A percentile compares a stretch with the other conserved stretches of the same genome.
These are phyloP conservation scores for Ceratobasidium sp. DNA, from an alignment of 1,284 basidiomycete species.

Conservation along the genomic window DNA sequence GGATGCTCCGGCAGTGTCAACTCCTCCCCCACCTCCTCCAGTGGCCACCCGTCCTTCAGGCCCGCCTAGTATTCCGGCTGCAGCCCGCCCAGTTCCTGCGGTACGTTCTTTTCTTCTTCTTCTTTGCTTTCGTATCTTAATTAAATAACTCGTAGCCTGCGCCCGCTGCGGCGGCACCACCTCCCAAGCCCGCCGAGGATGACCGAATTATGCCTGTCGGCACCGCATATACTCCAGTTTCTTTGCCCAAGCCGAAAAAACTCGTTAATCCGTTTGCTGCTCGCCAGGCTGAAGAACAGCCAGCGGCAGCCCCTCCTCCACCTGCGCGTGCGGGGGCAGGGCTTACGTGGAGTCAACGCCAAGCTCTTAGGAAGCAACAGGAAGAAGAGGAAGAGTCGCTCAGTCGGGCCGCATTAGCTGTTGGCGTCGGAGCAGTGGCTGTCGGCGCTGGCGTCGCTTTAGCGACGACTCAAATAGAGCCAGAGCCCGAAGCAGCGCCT, in stretches of 20 bases:
- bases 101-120: conserved; percentile 10
- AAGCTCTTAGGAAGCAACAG: conserved; percentile 86
- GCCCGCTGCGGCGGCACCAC: conserved; percentile 48
- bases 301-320: conserved; percentile 45
- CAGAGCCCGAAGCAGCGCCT: conserved; percentile 51
- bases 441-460: conserved; percentile 47
- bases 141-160: neutral
- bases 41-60: conserved; percentile 15
- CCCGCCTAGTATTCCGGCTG: conserved; percentile 36
- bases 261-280: conserved; percentile 84
- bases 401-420: conserved; percentile 66
- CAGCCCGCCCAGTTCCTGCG: conserved; percentile 45
- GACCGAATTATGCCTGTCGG: conserved; percentile 82
- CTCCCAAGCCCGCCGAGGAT: conserved; percentile 73
- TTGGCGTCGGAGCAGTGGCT: conserved; percentile 56
- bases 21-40: conserved; percentile 48
- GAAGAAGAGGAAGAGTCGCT: conserved; percentile 80
- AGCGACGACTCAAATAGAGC: conserved; percentile 43
- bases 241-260: conserved; percentile 83
- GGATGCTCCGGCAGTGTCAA: conserved; percentile 52
- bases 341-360: conserved; percentile 91
- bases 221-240: conserved; percentile 88
- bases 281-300: conserved; percentile 57
- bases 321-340: conserved; percentile 48
- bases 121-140: neutral